A percentile compares a stretch with the other conserved stretches of the same genome.
Conservation (phyloP, 805 yeast genomes). For the Candida parachauliodes region DNA sequence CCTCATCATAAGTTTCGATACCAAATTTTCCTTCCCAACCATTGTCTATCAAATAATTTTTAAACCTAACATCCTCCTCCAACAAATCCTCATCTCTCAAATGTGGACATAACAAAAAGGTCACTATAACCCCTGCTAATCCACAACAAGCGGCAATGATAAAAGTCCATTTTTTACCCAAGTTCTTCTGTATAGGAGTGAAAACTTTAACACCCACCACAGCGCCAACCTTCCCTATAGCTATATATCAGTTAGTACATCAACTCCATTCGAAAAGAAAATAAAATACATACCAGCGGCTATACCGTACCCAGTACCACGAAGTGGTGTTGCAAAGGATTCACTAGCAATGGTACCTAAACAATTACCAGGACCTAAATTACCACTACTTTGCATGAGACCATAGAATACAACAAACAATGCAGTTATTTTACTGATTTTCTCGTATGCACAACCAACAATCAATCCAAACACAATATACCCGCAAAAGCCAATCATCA, state of each 20-base stretch:
- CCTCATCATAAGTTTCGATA: constrained; percentile 16
- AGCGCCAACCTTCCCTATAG: constrained; percentile 82
- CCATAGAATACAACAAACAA: constrained; percentile 73
- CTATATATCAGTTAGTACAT: constrained; percentile 19
- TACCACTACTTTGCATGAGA: constrained; percentile 53
- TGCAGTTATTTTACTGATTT: constrained; percentile 54
- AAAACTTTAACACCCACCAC: constrained; percentile 74
- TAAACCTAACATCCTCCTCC: constrained; percentile 61
- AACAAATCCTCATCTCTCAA: constrained; percentile 65
- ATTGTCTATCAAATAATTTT: constrained; percentile 50
- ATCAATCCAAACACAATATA: constrained; percentile 69
- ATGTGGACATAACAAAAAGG: constrained; percentile 65
- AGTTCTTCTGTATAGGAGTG: constrained; percentile 59
- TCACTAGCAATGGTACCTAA: constrained; percentile 66
- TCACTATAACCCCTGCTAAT: constrained; percentile 55
- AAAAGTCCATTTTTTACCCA: constrained; percentile 73
- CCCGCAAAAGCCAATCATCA: constrained; percentile 68
- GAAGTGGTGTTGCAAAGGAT: constrained; percentile 68
- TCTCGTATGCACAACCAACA: constrained; percentile 60
- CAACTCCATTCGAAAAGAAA: neutral
- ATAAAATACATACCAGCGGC: constrained; percentile 40
- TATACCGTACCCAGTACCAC: constrained; percentile 73
- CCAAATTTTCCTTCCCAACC: constrained; percentile 59
- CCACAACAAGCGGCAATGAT: constrained; percentile 78
- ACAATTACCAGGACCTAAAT: constrained; percentile 77